Evolutionary conservation across 108 stramenopile genomes (phyloP), one percentile per base, ranked within the genome.

Genomic region (Aurantiochytrium sp.): DNA sequence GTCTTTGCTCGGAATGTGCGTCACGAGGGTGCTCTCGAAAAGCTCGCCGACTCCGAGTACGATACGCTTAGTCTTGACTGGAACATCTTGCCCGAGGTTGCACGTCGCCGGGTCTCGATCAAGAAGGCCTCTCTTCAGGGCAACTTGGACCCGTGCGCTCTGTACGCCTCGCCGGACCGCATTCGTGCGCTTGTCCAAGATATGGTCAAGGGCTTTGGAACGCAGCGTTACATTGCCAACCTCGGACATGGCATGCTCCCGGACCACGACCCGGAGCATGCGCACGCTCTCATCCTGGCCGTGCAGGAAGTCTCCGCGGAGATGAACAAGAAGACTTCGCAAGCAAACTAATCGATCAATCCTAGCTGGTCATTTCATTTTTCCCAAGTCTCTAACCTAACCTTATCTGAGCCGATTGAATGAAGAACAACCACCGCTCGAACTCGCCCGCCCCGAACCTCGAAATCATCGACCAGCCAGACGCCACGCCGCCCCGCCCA

Each of bases 1-100:
- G 98, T 97, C 94, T 99, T 98, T 90, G 99, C 98, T 83, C 97
- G 98, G 89, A 97, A 97, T 23, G 99, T 97, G 64, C 96, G 96
- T 44, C 92, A 94, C 58, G 76, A 83, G 49, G 76, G 76, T 5
- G 98, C 96, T 89, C 93, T 98, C 72, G 97, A 98, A 90, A 42
- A 5, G 58, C 88, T 95, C 8, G 97, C 97, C 90, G 69, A 88
- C 58, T 29, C 72, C 5, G 94, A 95, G 18, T 92, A 91, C 59
- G 96, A 97, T 89, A 96, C 96, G 95, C 94, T 98, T 72, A 93
- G 95, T 21, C 92, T 98, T 5, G 98, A 98, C 91, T 97, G 96
- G 96, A 91, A 93, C 28, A 93, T 97, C 16, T 95, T 96, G 83
- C 76, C 89, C 8, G 58, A 58, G 5, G 42, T 12, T 60, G 89